A percentile compares a stretch with the other conserved stretches of the same genome.
Conservation (phyloP, 2,329 filamentous ascomycete species). For the Davidsoniella australis region DNA sequence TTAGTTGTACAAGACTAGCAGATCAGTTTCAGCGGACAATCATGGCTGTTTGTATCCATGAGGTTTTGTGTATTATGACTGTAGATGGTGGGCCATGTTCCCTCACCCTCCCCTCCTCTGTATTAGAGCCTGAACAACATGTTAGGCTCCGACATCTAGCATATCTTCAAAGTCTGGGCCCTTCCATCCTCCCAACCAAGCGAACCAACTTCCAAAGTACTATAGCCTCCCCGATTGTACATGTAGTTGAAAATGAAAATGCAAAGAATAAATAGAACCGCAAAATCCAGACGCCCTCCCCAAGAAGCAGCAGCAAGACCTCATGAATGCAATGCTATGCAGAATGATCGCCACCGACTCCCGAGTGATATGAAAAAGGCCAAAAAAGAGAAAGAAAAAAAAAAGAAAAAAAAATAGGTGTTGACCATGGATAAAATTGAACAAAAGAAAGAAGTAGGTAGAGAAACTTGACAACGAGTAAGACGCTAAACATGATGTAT, state of each 20-base stretch:
- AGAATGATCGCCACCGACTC: conserved; percentile 13
- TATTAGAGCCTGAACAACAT: no score
- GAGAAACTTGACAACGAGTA: neutral
- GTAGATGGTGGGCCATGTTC: no score
- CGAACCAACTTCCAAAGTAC: neutral
- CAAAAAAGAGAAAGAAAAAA: conserved; percentile 5
- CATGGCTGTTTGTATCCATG: neutral
- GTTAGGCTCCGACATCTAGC: neutral
- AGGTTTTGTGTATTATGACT: neutral
- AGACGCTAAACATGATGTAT: no score
- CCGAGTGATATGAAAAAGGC: conserved; percentile 11
- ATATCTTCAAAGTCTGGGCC: neutral
- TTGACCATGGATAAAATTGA: neutral
- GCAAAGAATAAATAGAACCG: conserved; percentile 9
- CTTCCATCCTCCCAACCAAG: neutral
- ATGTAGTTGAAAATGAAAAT: conserved; percentile 8
- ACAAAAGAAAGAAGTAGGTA: neutral
- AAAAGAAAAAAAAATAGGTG: neutral
- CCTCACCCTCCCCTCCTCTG: no score
- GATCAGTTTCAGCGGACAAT: neutral
- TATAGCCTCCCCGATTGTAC: conserved; percentile 1
- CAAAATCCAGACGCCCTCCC: conserved; percentile 12
- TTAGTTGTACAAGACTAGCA: neutral
- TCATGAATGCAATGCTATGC: conserved; percentile 12
- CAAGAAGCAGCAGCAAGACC: conserved; percentile 11